Evolutionary conservation across 1,139 yeast genomes (phyloP).

Genomic region (Geotrichum klebahnii): DNA sequence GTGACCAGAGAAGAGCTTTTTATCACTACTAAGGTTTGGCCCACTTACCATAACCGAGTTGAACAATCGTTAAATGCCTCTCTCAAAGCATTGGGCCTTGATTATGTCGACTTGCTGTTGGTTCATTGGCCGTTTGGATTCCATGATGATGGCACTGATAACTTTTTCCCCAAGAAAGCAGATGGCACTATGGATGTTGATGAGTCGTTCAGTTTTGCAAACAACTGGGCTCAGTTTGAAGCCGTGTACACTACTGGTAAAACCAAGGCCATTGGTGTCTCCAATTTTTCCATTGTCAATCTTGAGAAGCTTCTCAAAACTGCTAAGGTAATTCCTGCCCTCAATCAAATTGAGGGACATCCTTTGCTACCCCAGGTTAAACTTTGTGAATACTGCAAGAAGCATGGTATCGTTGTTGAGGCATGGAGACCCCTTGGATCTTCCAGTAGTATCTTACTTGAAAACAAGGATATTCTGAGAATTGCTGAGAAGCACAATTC

Average conservation of each 20-base stretch:
- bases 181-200: conserved; percentile 47
- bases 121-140: conserved; percentile 83
- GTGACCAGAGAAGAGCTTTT: conserved; percentile 58
- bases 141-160: conserved; percentile 44
- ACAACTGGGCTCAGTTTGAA: conserved; percentile 70
- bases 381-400: conserved; percentile 51
- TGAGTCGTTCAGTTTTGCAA: conserved; percentile 52
- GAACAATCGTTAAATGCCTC: conserved; percentile 58
- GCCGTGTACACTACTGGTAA: conserved; percentile 54
- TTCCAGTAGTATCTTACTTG: conserved; percentile 59
- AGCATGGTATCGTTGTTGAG: conserved; percentile 56
- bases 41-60: conserved; percentile 61
- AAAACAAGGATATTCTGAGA: conserved; percentile 46
- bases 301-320: conserved; percentile 53
- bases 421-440: conserved; percentile 82
- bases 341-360: conserved; percentile 71
- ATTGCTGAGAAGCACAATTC: conserved; percentile 56
- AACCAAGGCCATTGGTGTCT: conserved; percentile 70
- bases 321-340: conserved; percentile 58
- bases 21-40: conserved; percentile 79
- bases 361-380: conserved; percentile 71
- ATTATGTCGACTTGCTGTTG: conserved; percentile 77
- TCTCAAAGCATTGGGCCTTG: conserved; percentile 63
- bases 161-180: conserved; percentile 41
- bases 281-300: conserved; percentile 62